These are phyloP conservation scores for Scheffersomyces segobiensis DNA, from an alignment of 1,139 yeast genomes.

Conservation along the genomic window DNA sequence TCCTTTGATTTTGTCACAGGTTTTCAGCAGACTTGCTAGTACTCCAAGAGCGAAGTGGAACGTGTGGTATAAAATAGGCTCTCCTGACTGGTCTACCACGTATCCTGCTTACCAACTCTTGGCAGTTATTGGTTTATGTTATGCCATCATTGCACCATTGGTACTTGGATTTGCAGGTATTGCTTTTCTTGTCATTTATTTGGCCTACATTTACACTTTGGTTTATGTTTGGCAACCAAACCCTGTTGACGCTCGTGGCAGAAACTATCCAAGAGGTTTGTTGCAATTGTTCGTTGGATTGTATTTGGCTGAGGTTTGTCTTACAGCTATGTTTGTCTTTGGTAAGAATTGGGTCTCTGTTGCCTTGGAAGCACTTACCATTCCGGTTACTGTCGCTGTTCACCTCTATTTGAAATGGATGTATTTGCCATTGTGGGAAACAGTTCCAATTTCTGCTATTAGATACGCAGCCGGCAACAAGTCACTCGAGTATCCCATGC, in stretches of 20 bases:
- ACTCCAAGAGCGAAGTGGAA: conserved; percentile 49
- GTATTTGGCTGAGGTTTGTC: conserved; percentile 65
- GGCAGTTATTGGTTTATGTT: conserved; percentile 39
- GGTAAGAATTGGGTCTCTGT: conserved; percentile 74
- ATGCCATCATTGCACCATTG: conserved; percentile 47
- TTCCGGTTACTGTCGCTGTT: conserved; percentile 51
- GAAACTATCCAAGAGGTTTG: conserved; percentile 64
- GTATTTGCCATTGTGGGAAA: conserved; percentile 62
- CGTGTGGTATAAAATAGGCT: conserved; percentile 42
- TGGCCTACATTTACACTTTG: conserved; percentile 60
- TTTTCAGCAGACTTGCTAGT: conserved; percentile 45
- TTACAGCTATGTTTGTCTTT: conserved; percentile 68
- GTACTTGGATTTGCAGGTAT: conserved; percentile 49
- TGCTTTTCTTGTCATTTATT: conserved; percentile 49
- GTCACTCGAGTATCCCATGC: conserved; percentile 49
- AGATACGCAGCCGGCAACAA: conserved; percentile 56
- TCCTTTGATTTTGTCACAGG: conserved; percentile 44
- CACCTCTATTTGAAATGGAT: conserved; percentile 59
- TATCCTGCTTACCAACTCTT: conserved; percentile 44
- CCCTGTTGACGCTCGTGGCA: conserved; percentile 59
- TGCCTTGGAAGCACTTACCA: conserved; percentile 57
- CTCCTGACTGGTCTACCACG: conserved; percentile 41
- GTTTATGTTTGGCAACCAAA: conserved; percentile 59
- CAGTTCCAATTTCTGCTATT: conserved; percentile 76
- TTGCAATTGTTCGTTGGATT: conserved; percentile 66